These are phyloP conservation scores for Microcyclospora tardicrescens DNA, from an alignment of 2,329 filamentous ascomycete genomes.

Conservation along the genomic window DNA sequence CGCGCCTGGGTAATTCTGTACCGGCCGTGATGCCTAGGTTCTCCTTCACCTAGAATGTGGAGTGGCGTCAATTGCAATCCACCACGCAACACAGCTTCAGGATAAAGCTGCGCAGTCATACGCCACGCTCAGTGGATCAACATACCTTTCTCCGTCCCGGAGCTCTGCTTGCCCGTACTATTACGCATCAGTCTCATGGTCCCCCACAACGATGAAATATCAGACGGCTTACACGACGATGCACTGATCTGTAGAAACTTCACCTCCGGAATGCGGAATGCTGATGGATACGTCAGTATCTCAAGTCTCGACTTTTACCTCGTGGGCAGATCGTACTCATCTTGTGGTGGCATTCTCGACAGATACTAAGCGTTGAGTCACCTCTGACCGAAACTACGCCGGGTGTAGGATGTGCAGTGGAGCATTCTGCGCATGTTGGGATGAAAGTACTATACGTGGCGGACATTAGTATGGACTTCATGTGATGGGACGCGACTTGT, in stretches of 20 bases:
- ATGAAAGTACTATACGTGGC: slow-evolving; percentile 50
- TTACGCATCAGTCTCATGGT: neutral
- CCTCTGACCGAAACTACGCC: slow-evolving; percentile 62
- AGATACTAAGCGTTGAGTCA: slow-evolving; percentile 60
- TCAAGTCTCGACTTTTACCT: neutral
- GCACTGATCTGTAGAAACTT: slow-evolving; percentile 60
- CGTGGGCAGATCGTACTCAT: slow-evolving; percentile 40
- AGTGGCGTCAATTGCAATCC: neutral
- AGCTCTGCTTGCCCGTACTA: slow-evolving; percentile 18
- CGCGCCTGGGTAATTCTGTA: slow-evolving; percentile 40
- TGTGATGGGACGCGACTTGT: neutral
- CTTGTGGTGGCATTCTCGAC: slow-evolving; percentile 64
- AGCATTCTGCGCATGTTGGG: slow-evolving; percentile 66
- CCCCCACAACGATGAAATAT: neutral
- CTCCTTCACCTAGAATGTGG: slow-evolving; percentile 31
- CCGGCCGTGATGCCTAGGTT: slow-evolving; percentile 42
- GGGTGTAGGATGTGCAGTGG: slow-evolving; percentile 46
- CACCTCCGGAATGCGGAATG: slow-evolving; percentile 63
- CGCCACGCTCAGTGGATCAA: neutral
- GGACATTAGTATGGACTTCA: neutral
- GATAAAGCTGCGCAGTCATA: neutral
- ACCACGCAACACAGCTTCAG: no score
- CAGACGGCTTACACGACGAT: slow-evolving; percentile 25
- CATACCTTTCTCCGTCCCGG: slow-evolving; percentile 18
- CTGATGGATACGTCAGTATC: slow-evolving; percentile 15